Evolutionary conservation across 805 yeast species (phyloP).

Genomic region (Candida ascalaphidarum): DNA sequence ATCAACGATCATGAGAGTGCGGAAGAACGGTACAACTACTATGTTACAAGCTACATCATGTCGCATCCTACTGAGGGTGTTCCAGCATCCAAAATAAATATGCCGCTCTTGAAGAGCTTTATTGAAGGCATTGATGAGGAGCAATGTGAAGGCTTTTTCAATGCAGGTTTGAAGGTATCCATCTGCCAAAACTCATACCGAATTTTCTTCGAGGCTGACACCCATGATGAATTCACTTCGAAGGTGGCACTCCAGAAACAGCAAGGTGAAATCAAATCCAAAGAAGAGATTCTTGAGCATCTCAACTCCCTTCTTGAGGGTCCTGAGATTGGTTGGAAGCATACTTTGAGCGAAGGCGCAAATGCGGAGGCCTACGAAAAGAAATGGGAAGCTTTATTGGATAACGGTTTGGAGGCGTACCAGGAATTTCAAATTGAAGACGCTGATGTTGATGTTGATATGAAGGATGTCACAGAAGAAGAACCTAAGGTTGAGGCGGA

Average conservation of each 20-base stretch:
- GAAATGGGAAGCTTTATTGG: slow-evolving; percentile 23
- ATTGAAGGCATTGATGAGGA: slow-evolving; percentile 50
- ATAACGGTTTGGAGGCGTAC: slow-evolving; percentile 31
- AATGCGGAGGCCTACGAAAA: slow-evolving; percentile 20
- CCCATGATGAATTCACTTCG: slow-evolving; percentile 74
- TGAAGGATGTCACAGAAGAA: slow-evolving; percentile 7
- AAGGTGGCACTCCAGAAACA: slow-evolving; percentile 39
- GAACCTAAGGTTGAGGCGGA: slow-evolving; percentile 5
- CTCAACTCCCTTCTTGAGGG: slow-evolving; percentile 39
- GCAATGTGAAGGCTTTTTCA: slow-evolving; percentile 52
- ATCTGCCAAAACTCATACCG: slow-evolving; percentile 73
- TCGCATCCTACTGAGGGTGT: slow-evolving; percentile 97
- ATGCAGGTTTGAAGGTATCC: slow-evolving; percentile 68
- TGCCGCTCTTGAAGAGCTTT: slow-evolving; percentile 67
- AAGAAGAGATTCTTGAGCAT: slow-evolving; percentile 21
- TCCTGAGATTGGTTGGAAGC: slow-evolving; percentile 46
- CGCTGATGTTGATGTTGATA: slow-evolving; percentile 9
- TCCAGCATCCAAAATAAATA: slow-evolving; percentile 60
- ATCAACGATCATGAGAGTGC: slow-evolving; percentile 58
- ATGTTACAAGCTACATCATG: slow-evolving; percentile 85
- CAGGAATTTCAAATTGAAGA: slow-evolving; percentile 1
- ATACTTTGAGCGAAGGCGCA: slow-evolving; percentile 31
- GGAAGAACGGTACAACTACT: slow-evolving; percentile 87
- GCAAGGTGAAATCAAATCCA: slow-evolving; percentile 16
- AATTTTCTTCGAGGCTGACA: slow-evolving; percentile 68